Conservation (phyloP, 116 monocot species). For the Zostera marina region DNA sequence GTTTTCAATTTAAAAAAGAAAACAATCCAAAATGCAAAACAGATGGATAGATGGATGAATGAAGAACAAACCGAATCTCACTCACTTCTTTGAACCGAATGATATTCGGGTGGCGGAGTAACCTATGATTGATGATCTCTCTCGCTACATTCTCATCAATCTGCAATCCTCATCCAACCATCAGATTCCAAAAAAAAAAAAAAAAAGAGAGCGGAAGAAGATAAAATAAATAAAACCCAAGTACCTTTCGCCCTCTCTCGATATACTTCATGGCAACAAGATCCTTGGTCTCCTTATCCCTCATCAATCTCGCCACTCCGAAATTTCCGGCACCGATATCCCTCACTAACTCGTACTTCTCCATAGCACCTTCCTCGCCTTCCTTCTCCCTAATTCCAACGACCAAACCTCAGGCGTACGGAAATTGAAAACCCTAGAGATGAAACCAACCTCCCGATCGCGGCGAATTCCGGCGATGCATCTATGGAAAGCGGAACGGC, state of each 20-base stretch:
- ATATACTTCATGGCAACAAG: slow-evolving; percentile 73
- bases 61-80: background rate
- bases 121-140: slow-evolving; percentile 75
- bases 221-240: background rate
- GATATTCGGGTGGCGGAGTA: slow-evolving; percentile 70
- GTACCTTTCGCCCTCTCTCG: slow-evolving; percentile 43
- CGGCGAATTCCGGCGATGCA: too few species aligned
- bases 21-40: background rate
- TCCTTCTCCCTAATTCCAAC: background rate
- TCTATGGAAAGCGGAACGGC: too few species aligned
- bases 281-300: slow-evolving; percentile 44
- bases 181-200: background rate
- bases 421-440: too few species aligned
- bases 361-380: too few species aligned
- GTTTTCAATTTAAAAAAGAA: background rate
- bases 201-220: background rate
- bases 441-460: too few species aligned
- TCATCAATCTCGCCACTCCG: slow-evolving; percentile 71
- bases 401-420: too few species aligned
- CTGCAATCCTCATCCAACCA: slow-evolving; percentile 16
- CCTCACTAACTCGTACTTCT: slow-evolving; percentile 52
- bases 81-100: slow-evolving; percentile 70
- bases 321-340: slow-evolving; percentile 84
- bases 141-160: slow-evolving; percentile 79
- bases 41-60: background rate